Base-by-base conservation (phyloP, 1,284 basidiomycete species). In the Leccinum fallax region DNA sequence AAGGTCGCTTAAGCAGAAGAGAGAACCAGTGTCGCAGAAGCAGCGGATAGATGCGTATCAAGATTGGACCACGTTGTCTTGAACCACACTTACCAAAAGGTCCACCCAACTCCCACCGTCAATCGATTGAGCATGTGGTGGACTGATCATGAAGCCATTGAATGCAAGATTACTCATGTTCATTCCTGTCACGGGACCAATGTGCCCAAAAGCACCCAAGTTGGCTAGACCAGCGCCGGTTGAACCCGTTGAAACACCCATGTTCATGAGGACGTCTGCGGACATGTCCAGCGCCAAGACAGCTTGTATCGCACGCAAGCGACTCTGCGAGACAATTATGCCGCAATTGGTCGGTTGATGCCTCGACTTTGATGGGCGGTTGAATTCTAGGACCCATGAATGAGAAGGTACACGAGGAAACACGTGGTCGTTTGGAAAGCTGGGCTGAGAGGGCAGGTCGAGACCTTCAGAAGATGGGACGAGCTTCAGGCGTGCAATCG, bases 331-430 rank as follows among this genome's bases (percentile, higher is more conserved):
- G 79, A 91, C 83, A 10, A 91, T 83, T 51, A 92, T 74, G 16
- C 90, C 90, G 16, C 73, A 74, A 51, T 73, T 73, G 63, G 78
- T 76, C 1, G 59, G 54, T 15, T 57, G 60, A 8, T 84, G 82
- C 51, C 80, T 80, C 48, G 56, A 62, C 19, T 34, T 66, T 36
- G 83, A 77, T 13, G 71, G 60, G 16, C 61, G 57, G 2, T 88
- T 89, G 69, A 92, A 92, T 70, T 92, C 89, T 32, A 92, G 80
- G 11, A 86, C 77, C 88, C 89, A 92, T 1, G 79, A 76, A 71
- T 84, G 79, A 52, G 57, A 79, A 66, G 73, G 55, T 16, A 65
- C 46, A 7, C 63, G 61, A 2, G 74, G 67, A 19, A 74, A 68
- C 10, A 34, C 49, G 19, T 67, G 58, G 40, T 71, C 67, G n/a